These are phyloP conservation scores for Beauveria sp. DNA, from an alignment of 2,329 filamentous ascomycete species.

Conservation along the genomic window DNA sequence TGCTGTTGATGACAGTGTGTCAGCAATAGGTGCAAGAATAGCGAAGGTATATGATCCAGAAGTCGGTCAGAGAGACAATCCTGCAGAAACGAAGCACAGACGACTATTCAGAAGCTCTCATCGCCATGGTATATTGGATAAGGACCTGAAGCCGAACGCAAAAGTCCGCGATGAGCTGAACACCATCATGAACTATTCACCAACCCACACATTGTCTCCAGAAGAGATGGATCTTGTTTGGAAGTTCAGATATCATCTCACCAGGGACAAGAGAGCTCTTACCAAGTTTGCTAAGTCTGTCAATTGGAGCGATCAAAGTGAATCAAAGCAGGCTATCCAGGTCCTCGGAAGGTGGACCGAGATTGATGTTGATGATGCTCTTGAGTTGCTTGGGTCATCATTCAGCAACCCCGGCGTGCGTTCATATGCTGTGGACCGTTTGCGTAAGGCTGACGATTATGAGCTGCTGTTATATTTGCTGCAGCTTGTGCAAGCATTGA, in stretches of 20 bases:
- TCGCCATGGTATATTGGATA: constrained; percentile 86
- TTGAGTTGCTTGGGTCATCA: constrained; percentile 85
- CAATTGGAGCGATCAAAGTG: constrained; percentile 79
- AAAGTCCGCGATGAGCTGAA: constrained; percentile 94
- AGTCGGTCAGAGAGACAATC: constrained; percentile 81
- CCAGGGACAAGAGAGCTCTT: constrained; percentile 81
- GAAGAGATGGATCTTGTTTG: constrained; percentile 96
- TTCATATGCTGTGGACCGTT: constrained; percentile 84
- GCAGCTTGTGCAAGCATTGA: constrained; percentile 90
- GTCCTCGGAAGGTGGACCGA: constrained; percentile 90
- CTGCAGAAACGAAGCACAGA: constrained; percentile 89
- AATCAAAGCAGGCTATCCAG: constrained; percentile 83
- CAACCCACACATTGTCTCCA: constrained; percentile 76
- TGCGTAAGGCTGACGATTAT: constrained; percentile 86
- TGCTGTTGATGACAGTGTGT: constrained; percentile 46
- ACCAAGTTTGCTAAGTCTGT: constrained; percentile 99
- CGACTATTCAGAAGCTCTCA: constrained; percentile 82
- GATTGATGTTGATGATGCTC: constrained; percentile 92
- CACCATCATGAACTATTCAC: constrained; percentile 82
- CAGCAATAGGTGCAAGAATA: constrained; percentile 49
- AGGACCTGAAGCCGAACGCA: constrained; percentile 91
- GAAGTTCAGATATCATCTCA: constrained; percentile 94
- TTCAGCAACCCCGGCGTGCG: constrained; percentile 85
- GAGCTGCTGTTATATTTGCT: constrained; percentile 86
- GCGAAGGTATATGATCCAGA: constrained; percentile 91